Base-by-base conservation (phyloP, 2,329 filamentous ascomycete species). In the Penicillium hesseltinei region DNA sequence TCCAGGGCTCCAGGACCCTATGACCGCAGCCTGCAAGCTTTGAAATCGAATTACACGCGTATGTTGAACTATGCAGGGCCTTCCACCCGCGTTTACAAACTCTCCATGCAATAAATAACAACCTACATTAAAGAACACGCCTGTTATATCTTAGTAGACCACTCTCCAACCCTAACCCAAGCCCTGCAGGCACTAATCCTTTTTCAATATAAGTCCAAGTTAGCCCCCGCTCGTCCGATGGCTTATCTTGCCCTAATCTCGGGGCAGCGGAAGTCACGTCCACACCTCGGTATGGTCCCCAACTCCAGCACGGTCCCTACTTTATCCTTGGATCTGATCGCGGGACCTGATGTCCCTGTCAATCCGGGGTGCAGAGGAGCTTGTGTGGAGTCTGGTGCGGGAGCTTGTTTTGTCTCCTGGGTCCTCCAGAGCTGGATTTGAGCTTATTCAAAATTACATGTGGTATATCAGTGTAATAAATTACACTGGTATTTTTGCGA, bases 291-390 rank as follows among this genome's bases (percentile, higher is more conserved):
- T 52, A 45, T 48, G 27, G 40, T 36, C 15, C 54, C 56, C 48
- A 62, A 42, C 43, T 51, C 54, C 35, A 56, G 62, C 63, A 64
- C 63, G 60, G 64, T 58, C 64, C 64, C 36, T 58, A 62, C 44
- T 58, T 63, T 65, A 64, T 60, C 36, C 49, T 31, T 19, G 51
- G 52, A 56, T 53, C 43, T 38, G 54, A 63, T 62, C 58, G 13
- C 21, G 36, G 53, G 59, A 46, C 23, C 49, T 27, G 25, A 43
- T n/a, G 38, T 19, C 43, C 46, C 49, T 58, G 61, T 55, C 9
- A 60, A 66, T 66, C 64, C 45, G 64, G 64, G 63, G 63, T 64
- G 48, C 46, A 60, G 56, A 39, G 21, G 51, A 66, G 64, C 64
- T 66, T 54, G 52, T 58, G 63, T 66, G 63, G 64, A 62, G 63